These are phyloP conservation scores for Ilex asprella DNA, from an alignment of 257 asterid genomes.

Conservation along the genomic window DNA sequence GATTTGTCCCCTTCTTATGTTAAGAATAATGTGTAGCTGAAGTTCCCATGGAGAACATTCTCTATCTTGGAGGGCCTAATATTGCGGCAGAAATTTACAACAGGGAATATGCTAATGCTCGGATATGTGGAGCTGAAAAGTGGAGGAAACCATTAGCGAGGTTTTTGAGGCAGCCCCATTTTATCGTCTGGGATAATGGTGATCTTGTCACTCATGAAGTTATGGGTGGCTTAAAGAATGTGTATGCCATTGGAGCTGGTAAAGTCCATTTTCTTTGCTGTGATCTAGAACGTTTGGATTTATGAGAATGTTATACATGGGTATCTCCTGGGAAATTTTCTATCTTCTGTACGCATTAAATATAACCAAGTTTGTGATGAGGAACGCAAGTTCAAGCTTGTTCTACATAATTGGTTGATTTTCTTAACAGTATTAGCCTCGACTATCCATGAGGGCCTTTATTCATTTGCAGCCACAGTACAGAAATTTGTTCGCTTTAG, in stretches of 20 bases:
- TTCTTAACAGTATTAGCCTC: no score
- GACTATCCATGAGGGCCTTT: no score
- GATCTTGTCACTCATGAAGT: slow-evolving; percentile 90
- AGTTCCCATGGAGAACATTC: slow-evolving; percentile 71
- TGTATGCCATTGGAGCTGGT: slow-evolving; percentile 91
- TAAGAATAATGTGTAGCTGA: slow-evolving; percentile 38
- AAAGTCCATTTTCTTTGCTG: slow-evolving; percentile 15
- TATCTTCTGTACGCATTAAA: neutral
- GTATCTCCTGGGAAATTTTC: neutral
- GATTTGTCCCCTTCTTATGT: no score
- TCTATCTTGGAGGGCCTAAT: slow-evolving; percentile 89
- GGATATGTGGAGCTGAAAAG: slow-evolving; percentile 83
- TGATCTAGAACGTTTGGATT: neutral
- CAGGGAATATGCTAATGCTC: slow-evolving; percentile 82
- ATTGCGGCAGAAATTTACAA: slow-evolving; percentile 90
- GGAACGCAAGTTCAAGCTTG: no score
- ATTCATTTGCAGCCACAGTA: no score
- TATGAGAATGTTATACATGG: neutral
- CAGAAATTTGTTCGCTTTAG: no score
- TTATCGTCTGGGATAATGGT: slow-evolving; percentile 86
- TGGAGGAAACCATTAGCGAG: slow-evolving; percentile 84
- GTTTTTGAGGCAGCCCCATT: slow-evolving; percentile 88
- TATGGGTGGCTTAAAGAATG: slow-evolving; percentile 91
- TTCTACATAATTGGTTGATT: no score
- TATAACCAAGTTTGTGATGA: no score